Evolutionary conservation across 116 monocot genomes (phyloP).

Genomic region (Iris pallida): DNA sequence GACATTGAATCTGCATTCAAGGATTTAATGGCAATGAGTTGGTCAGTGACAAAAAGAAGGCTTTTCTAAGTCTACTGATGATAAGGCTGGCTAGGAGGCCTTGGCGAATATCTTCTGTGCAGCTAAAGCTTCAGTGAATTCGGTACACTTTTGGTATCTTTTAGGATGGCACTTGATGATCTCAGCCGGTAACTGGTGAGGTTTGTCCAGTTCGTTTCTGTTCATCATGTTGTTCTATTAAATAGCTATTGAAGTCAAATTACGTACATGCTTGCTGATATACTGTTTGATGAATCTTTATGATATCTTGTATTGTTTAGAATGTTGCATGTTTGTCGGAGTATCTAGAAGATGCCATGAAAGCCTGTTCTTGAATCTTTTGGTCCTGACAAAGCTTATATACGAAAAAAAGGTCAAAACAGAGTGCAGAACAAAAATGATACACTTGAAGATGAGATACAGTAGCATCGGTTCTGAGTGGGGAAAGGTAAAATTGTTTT

Average conservation of each 20-base stretch:
- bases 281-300: too few species aligned
- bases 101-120: constrained; percentile 72
- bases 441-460: constrained; percentile 96
- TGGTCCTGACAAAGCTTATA: constrained; percentile 64
- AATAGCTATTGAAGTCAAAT: too few species aligned
- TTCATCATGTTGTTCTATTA: neutral
- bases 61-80: constrained; percentile 67
- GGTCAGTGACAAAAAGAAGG: constrained; percentile 53
- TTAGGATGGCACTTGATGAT: constrained; percentile 98
- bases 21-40: constrained; percentile 77
- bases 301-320: constrained; percentile 18
- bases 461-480: constrained; percentile 90
- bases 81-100: constrained; percentile 65
- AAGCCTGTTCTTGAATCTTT: constrained; percentile 80
- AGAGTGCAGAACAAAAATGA: constrained; percentile 90
- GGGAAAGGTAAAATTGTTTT: constrained; percentile 71
- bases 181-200: constrained; percentile 73
- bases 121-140: constrained; percentile 83
- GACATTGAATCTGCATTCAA: constrained; percentile 76
- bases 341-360: constrained; percentile 61
- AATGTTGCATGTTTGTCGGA: constrained; percentile 64
- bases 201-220: constrained; percentile 26
- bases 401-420: constrained; percentile 88
- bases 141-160: constrained; percentile 64
- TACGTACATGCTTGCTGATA: too few species aligned